These are phyloP conservation scores for Phaseolus coccineus DNA, from an alignment of 331 rosid genomes.

Conservation along the genomic window DNA sequence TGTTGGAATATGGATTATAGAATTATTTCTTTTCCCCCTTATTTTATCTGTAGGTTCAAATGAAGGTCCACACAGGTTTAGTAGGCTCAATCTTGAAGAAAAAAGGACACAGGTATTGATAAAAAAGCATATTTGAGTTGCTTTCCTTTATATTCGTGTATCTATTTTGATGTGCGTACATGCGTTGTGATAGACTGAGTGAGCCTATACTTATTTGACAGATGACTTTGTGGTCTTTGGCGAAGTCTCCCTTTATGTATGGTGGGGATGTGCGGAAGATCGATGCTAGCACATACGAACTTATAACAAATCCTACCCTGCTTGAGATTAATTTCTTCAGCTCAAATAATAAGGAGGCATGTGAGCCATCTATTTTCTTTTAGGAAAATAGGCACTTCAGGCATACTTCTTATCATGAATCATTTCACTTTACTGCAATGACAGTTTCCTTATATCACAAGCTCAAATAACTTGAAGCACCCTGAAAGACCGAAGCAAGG, in stretches of 20 bases:
- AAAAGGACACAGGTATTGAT: slow-evolving; percentile 79
- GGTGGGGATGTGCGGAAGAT: slow-evolving; percentile 94
- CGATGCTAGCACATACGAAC: slow-evolving; percentile 56
- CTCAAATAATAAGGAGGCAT: slow-evolving; percentile 88
- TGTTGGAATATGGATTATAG: slow-evolving; percentile 22
- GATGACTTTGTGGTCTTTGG: slow-evolving; percentile 92
- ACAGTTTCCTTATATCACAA: slow-evolving; percentile 73
- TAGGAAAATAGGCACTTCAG: slow-evolving; percentile 15
- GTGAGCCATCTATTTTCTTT: slow-evolving; percentile 45
- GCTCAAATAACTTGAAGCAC: slow-evolving; percentile 39
- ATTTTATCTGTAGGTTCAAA: slow-evolving; percentile 62
- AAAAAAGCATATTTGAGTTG: slow-evolving; percentile 8
- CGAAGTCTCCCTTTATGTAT: slow-evolving; percentile 96
- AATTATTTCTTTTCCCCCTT: neutral
- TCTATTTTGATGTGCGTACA: slow-evolving; percentile 15
- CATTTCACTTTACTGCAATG: slow-evolving; percentile 41
- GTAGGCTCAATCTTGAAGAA: slow-evolving; percentile 65
- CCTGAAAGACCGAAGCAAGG: slow-evolving; percentile 45
- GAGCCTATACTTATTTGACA: slow-evolving; percentile 42
- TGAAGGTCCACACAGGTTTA: slow-evolving; percentile 80
- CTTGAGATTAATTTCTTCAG: slow-evolving; percentile 81
- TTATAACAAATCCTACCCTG: slow-evolving; percentile 77
- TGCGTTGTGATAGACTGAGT: slow-evolving; percentile 18
- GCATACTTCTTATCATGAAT: slow-evolving; percentile 20
- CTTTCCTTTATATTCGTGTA: slow-evolving; percentile 32